Evolutionary conservation across 2,329 filamentous ascomycete species (phyloP).

Genomic region (Fusarium chaquense): DNA sequence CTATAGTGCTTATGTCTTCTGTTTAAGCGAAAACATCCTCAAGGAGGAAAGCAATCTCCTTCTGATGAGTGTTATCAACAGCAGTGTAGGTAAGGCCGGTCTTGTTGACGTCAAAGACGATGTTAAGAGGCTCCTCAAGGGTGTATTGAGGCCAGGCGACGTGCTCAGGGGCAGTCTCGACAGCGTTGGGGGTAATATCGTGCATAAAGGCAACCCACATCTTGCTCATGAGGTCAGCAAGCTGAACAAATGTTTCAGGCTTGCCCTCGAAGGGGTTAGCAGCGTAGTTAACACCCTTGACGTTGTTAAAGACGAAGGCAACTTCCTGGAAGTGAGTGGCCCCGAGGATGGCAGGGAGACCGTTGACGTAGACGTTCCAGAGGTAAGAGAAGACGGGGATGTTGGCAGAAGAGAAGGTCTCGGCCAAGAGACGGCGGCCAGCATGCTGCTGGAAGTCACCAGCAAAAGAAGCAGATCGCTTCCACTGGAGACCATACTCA

Average conservation of each 20-base stretch:
- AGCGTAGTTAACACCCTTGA: constrained; percentile 56
- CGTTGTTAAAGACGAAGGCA: constrained; percentile 55
- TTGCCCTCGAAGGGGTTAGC: constrained; percentile 55
- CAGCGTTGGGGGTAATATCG: constrained; percentile 18
- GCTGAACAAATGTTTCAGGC: constrained; percentile 52
- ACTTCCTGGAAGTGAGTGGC: constrained; percentile 47
- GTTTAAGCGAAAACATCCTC: constrained; percentile 36
- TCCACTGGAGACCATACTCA: constrained; percentile 61
- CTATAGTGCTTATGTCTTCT: not conserved
- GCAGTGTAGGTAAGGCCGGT: constrained; percentile 56
- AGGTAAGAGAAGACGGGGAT: constrained; percentile 64
- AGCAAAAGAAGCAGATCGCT: constrained; percentile 64
- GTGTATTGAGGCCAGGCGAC: constrained; percentile 60
- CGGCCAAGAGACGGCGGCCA: constrained; percentile 64
- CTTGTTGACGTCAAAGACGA: constrained; percentile 63
- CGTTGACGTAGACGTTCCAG: constrained; percentile 62
- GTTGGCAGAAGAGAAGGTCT: constrained; percentile 62
- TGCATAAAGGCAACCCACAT: constrained; percentile 63
- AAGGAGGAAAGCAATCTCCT: constrained; percentile 56
- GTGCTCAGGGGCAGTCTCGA: constrained; percentile 6
- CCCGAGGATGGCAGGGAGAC: constrained; percentile 56
- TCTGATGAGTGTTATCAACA: constrained; percentile 58
- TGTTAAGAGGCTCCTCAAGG: constrained; percentile 55
- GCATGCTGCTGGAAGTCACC: constrained; percentile 69
- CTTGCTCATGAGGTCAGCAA: constrained; percentile 62